Base-by-base conservation (phyloP, 2,329 filamentous ascomycete genomes). In the Sphaerulina vaccinii region DNA sequence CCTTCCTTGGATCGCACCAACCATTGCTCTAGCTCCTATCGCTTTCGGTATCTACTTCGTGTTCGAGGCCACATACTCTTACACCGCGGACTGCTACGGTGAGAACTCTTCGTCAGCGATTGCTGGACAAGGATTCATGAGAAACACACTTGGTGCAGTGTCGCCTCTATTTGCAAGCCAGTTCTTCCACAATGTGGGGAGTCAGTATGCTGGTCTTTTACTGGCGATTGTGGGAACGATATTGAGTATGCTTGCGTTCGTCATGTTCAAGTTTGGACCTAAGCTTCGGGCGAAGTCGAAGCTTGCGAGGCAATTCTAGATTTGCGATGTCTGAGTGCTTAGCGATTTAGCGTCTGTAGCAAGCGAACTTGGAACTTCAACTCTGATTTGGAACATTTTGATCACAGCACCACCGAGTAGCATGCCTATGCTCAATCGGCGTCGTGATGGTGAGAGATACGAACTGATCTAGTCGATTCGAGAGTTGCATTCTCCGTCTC, bases 31-130 rank as follows among this genome's bases (percentile, higher is more conserved):
- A 2, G 75, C 71, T 0, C 73, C 75, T 7, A 79, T 79, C 45
- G 70, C 75, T 2, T 72, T 79, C 49, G 77, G 77, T 4, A 79
- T 80, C 63, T 79, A 75, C 72, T 80, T 79, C 66, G 75, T 73
- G 21, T 73, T 74, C 56, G 71, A 73, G 57, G 65, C 64, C 13
- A 71, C 70, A 10, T 79, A 79, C 62, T 73, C 68, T 6, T 79
- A 77, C 61, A 79, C 77, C 0, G 72, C 76, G 4, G 77, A 79
- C 58, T 79, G 77, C 62, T 79, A 79, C 51, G 76, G 76, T 16
- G 71, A 74, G 51, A 77, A 65, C 21, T 68, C 69, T 1, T 70
- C 67, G 1, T 70, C 67, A 10, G 71, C 71, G 15, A 73, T 79
- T 46, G 77, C 77, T 1, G 77, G 75, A 1, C 76, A 79, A 62